These are phyloP conservation scores for Geotrichum fermentans DNA, from an alignment of 1,139 yeast species.

Conservation along the genomic window DNA sequence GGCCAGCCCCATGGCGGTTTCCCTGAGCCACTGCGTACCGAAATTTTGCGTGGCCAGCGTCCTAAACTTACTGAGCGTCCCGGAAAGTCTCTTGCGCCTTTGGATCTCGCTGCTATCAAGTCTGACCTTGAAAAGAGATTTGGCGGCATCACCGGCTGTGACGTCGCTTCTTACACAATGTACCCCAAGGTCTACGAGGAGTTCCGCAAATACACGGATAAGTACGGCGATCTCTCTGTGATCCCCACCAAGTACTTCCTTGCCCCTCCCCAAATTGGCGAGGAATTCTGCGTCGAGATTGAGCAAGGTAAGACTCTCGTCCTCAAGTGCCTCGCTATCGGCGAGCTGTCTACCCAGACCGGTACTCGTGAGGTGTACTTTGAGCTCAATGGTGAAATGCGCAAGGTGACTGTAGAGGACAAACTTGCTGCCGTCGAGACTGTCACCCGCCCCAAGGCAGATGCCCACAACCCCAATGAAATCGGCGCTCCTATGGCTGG, in stretches of 20 bases:
- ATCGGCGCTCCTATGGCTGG: constrained; percentile 99
- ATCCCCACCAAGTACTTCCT: constrained; percentile 89
- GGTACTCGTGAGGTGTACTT: constrained; percentile 96
- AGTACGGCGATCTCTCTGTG: constrained; percentile 88
- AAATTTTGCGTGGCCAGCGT: constrained; percentile 83
- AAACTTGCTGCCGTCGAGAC: constrained; percentile 80
- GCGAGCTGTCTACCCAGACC: constrained; percentile 76
- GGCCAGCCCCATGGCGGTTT: constrained; percentile 99
- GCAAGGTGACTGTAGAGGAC: constrained; percentile 90
- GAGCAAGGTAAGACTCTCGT: constrained; percentile 94
- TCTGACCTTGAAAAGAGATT: constrained; percentile 57
- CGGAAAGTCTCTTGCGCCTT: constrained; percentile 79
- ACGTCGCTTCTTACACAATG: constrained; percentile 93
- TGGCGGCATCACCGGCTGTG: constrained; percentile 65
- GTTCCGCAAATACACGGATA: constrained; percentile 65
- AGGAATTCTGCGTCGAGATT: constrained; percentile 82
- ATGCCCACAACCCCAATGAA: constrained; percentile 77
- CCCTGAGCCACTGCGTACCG: constrained; percentile 97
- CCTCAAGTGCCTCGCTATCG: constrained; percentile 85
- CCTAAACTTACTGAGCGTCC: constrained; percentile 85
- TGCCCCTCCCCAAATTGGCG: constrained; percentile 79
- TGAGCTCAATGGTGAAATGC: constrained; percentile 96
- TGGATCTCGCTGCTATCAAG: constrained; percentile 66
- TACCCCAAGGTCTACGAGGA: constrained; percentile 95
- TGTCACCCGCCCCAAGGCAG: constrained; percentile 86